Percentiles rank a stretch among this genome's conserved stretches.
These are phyloP conservation scores for Kickxella alabastrina DNA, from an alignment of 192 early-diverging fungal species.

Conservation along the genomic window DNA sequence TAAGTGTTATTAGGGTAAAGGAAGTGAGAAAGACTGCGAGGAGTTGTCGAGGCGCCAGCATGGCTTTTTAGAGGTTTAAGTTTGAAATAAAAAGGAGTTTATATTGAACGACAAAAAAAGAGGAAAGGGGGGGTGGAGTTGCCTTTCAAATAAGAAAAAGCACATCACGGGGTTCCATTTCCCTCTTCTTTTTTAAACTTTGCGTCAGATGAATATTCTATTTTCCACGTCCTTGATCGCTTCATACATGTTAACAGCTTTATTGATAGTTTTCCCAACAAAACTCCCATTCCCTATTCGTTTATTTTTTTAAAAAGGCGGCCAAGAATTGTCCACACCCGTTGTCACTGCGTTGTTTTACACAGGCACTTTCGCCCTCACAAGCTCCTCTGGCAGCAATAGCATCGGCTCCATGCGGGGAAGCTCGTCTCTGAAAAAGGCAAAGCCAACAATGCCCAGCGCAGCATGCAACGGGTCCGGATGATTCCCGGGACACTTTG, in stretches of 20 bases:
- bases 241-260: too few species aligned
- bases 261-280: too few species aligned
- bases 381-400: conserved; percentile 29
- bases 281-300: too few species aligned
- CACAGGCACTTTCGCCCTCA: conserved; percentile 1
- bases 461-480: conserved; percentile 49
- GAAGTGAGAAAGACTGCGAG: conserved; percentile 9
- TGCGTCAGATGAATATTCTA: too few species aligned
- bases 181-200: too few species aligned
- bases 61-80: not conserved
- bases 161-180: too few species aligned
- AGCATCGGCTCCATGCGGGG: conserved; percentile 44
- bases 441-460: conserved; percentile 40
- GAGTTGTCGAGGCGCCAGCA: conserved; percentile 8
- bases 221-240: too few species aligned
- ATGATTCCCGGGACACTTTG: conserved; percentile 26
- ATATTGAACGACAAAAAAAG: not conserved
- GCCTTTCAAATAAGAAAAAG: not conserved
- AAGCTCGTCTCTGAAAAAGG: conserved; percentile 30
- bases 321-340: not conserved
- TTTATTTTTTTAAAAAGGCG: too few species aligned
- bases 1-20: conserved; percentile 13
- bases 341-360: too few species aligned
- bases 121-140: not conserved
- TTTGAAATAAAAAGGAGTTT: too few species aligned